Evolutionary conservation across 768 basidiomycete genomes (phyloP).

Genomic region (Agrocybe praecox): DNA sequence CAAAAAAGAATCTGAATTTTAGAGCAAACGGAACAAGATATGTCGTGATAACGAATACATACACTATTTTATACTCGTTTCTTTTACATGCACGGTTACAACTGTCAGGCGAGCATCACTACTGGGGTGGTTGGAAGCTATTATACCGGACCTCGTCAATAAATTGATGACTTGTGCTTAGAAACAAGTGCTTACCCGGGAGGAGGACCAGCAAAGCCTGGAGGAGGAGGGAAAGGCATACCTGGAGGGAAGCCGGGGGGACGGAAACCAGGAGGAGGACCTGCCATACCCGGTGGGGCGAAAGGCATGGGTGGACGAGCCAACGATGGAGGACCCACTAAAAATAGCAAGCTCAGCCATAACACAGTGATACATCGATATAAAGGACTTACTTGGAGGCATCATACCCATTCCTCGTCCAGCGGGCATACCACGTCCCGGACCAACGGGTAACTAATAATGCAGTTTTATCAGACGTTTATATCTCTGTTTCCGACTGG

Average conservation of each 20-base stretch:
- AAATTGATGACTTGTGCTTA: conserved; percentile 11
- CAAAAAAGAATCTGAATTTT: neutral
- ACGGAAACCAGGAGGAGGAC: conserved; percentile 83
- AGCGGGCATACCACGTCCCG: conserved; percentile 94
- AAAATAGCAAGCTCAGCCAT: conserved; percentile 15
- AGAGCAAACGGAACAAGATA: neutral
- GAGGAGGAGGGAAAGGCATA: conserved; percentile 79
- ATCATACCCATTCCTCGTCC: conserved; percentile 97
- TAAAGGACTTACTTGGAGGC: conserved; percentile 67
- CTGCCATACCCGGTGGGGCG: conserved; percentile 79
- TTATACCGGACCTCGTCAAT: neutral
- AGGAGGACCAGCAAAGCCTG: conserved; percentile 80
- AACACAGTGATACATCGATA: neutral
- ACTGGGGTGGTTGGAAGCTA: conserved; percentile 54
- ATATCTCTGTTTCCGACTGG: conserved; percentile 1
- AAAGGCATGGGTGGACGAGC: conserved; percentile 72
- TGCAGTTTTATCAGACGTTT: conserved; percentile 5
- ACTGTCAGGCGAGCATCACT: conserved; percentile 8
- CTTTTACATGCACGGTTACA: conserved; percentile 1
- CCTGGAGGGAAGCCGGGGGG: conserved; percentile 85
- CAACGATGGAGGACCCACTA: conserved; percentile 63
- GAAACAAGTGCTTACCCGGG: conserved; percentile 63
- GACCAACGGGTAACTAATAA: conserved; percentile 79
- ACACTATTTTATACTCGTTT: conserved; percentile 4
- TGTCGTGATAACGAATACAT: conserved; percentile 10